Conservation (phyloP, 805 yeast genomes). For the Zygosaccharomyces rouxii region DNA sequence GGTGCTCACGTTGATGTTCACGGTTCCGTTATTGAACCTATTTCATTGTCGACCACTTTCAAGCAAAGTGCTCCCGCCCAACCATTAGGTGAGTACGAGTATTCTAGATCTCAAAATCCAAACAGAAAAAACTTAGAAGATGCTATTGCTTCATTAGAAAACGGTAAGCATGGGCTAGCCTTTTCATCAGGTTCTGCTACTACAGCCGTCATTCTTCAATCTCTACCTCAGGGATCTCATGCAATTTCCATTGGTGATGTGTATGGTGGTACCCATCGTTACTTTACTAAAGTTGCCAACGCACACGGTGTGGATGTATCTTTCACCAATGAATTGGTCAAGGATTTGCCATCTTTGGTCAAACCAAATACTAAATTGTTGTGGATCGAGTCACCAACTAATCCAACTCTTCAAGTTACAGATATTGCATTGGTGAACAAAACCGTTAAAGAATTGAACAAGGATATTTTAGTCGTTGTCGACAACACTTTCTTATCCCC, state of each 20-base stretch:
- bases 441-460: constrained; percentile 49
- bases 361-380: constrained; percentile 65
- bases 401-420: constrained; percentile 78
- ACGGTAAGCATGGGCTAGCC: constrained; percentile 70
- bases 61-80: constrained; percentile 73
- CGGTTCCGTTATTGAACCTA: constrained; percentile 84
- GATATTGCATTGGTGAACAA: constrained; percentile 62
- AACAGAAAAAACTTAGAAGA: constrained; percentile 77
- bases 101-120: constrained; percentile 82
- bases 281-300: constrained; percentile 79
- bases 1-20: constrained; percentile 72
- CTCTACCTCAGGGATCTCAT: constrained; percentile 67
- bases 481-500: constrained; percentile 90
- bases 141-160: constrained; percentile 75
- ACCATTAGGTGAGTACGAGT: constrained; percentile 77
- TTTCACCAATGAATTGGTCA: constrained; percentile 60
- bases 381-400: constrained; percentile 87
- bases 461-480: constrained; percentile 60
- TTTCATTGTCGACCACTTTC: constrained; percentile 79
- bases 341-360: constrained; percentile 53
- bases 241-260: constrained; percentile 80
- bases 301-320: constrained; percentile 69
- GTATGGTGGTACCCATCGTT: constrained; percentile 89
- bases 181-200: constrained; percentile 84
- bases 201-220: constrained; percentile 71